phyloP scores from a whole-genome alignment of 2,329 filamentous ascomycete genomes.

The Fusarium nelsonii region DNA sequence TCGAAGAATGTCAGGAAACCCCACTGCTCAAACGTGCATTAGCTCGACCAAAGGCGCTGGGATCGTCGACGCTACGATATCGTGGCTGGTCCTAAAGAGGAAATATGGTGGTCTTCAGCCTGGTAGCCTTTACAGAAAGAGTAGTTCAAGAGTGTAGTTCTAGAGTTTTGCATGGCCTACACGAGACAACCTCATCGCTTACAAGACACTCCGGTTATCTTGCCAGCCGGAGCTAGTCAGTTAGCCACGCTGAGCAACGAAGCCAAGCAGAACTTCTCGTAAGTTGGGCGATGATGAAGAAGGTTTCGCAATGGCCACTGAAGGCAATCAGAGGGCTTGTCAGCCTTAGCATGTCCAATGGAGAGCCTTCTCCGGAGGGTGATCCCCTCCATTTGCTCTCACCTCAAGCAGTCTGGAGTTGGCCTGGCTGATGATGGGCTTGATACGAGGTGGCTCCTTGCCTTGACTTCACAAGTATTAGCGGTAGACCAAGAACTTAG shows the following conservation, averaged over 20 bases:
- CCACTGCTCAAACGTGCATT: conserved; percentile 21
- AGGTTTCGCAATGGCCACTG: conserved; percentile 13
- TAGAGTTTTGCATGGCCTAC: conserved; percentile 18
- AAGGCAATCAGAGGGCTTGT: neutral
- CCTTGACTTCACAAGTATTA: conserved; percentile 8
- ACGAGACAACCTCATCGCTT: neutral
- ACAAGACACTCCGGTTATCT: neutral
- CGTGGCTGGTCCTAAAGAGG: conserved; percentile 18
- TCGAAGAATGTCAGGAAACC: neutral
- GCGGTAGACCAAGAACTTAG: neutral
- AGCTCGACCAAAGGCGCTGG: neutral
- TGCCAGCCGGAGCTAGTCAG: neutral
- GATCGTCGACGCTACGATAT: conserved; percentile 4
- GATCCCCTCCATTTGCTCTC: conserved; percentile 11
- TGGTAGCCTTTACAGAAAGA: neutral
- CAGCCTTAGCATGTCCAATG: conserved; percentile 31
- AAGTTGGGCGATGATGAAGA: conserved; percentile 23
- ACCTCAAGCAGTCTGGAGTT: neutral
- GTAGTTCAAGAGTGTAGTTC: conserved; percentile 11
- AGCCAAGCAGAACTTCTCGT: neutral
- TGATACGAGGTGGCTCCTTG: conserved; percentile 16
- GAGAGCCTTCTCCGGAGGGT: conserved; percentile 1
- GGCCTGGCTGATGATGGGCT: conserved; percentile 5
- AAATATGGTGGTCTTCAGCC: conserved; percentile 11
- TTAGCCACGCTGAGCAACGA: neutral